These are phyloP conservation scores for Colletotrichum liaoningense DNA, from an alignment of 2,329 filamentous ascomycete species.

Conservation along the genomic window DNA sequence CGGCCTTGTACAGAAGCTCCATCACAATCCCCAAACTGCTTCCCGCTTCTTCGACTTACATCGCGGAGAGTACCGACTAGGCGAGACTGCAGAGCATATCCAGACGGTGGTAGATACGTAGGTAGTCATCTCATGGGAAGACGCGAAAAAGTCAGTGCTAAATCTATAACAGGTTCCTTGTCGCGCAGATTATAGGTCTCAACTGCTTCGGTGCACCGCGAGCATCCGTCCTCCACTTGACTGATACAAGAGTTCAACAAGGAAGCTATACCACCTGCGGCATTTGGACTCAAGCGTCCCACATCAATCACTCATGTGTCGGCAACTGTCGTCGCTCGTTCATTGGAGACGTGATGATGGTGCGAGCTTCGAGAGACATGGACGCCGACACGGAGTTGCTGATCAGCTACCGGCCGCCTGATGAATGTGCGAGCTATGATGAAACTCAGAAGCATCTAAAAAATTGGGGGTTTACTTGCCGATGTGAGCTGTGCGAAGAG, in stretches of 20 bases:
- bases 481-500: constrained; percentile 51
- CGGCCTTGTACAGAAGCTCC: constrained; percentile 57
- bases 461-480: constrained; percentile 55
- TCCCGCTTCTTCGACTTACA: constrained; percentile 5
- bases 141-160: not conserved
- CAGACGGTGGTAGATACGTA: constrained; percentile 58
- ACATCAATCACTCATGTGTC: constrained; percentile 65
- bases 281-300: constrained; percentile 60
- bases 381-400: constrained; percentile 56
- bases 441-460: constrained; percentile 44
- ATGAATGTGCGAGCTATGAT: constrained; percentile 39
- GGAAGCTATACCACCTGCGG: constrained; percentile 46
- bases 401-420: constrained; percentile 49
- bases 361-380: constrained; percentile 59
- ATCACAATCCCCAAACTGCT: constrained; percentile 44
- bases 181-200: constrained; percentile 52
- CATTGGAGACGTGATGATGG: constrained; percentile 65
- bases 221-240: constrained; percentile 8
- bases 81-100: constrained; percentile 46
- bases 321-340: constrained; percentile 59
- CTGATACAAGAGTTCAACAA: not conserved
- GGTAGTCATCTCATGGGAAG: constrained; percentile 37
- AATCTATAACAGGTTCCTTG: constrained; percentile 53
- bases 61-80: constrained; percentile 41
- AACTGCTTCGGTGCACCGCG: constrained; percentile 55